Percentiles rank a stretch among this genome's conserved stretches.
phyloP scores from a whole-genome alignment of 1,284 basidiomycete genomes.

The Malassezia psittaci region DNA sequence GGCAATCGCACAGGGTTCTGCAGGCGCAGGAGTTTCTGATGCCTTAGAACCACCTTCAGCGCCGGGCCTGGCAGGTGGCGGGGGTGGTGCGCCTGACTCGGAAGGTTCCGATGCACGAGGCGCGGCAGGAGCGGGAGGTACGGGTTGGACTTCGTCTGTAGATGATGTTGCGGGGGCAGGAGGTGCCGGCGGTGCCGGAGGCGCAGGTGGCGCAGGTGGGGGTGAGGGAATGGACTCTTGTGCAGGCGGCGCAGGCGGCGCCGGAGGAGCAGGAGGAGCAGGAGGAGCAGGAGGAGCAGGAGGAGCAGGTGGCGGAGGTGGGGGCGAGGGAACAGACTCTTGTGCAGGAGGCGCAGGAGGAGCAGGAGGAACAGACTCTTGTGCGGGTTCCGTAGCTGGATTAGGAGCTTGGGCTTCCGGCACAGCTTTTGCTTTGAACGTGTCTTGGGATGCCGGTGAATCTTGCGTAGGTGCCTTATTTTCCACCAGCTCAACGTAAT shows the following conservation, averaged over 20 bases:
- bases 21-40: constrained; percentile 10
- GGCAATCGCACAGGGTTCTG: constrained; percentile 28
- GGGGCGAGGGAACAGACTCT: constrained; percentile 15
- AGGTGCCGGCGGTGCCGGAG: constrained; percentile 6
- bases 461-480: neutral
- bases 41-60: no score
- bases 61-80: constrained; percentile 17
- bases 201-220: constrained; percentile 1
- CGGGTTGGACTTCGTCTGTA: constrained; percentile 6
- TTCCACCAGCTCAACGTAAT: constrained; percentile 40
- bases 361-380: neutral
- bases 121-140: constrained; percentile 10
- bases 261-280: constrained; percentile 9
- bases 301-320: constrained; percentile 8
- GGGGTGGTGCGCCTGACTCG: constrained; percentile 9
- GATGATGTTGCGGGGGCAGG: constrained; percentile 15
- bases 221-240: constrained; percentile 12
- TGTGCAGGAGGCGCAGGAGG: constrained; percentile 1
- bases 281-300: constrained; percentile 19
- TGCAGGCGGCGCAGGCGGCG: neutral
- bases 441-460: no score
- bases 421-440: neutral
- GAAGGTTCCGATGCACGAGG: neutral
- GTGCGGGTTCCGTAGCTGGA: constrained; percentile 18
- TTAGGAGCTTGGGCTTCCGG: constrained; percentile 8